Evolutionary conservation across 139 green algal genomes (phyloP).

Genomic region (Mesotaenium endlicherianum): DNA sequence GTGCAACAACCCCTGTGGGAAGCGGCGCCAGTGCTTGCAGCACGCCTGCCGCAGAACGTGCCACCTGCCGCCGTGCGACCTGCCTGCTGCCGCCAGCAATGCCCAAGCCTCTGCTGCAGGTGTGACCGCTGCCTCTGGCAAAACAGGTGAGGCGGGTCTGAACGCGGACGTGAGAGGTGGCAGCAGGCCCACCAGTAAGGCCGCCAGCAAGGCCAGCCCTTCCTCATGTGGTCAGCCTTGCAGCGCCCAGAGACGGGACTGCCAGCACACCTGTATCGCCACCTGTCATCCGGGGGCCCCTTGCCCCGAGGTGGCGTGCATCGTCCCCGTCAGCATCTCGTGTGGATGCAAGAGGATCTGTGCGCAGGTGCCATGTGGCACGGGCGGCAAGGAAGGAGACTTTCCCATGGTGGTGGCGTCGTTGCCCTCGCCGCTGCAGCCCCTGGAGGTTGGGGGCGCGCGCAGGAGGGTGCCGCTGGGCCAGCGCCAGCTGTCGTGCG

Average conservation of each 20-base stretch:
- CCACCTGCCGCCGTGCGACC: slow-evolving; percentile 32
- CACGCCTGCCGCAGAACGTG: slow-evolving; percentile 33
- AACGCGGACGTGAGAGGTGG: neutral
- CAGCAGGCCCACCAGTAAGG: neutral
- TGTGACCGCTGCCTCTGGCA: neutral
- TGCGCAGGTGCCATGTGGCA: slow-evolving; percentile 27
- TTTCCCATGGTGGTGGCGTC: neutral
- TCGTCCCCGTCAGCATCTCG: slow-evolving; percentile 17
- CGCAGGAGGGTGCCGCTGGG: slow-evolving; percentile 19
- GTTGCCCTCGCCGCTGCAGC: slow-evolving; percentile 4
- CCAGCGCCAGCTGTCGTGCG: slow-evolving; percentile 43
- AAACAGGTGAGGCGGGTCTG: neutral
- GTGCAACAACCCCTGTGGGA: slow-evolving; percentile 34
- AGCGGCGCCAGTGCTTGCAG: slow-evolving; percentile 12
- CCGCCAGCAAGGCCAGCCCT: neutral
- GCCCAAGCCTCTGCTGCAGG: neutral
- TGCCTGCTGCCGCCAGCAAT: neutral
- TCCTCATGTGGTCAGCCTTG: slow-evolving; percentile 46
- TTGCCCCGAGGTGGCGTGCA: slow-evolving; percentile 30
- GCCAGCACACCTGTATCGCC: slow-evolving; percentile 24
- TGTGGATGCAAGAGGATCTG: slow-evolving; percentile 30
- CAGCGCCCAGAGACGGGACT: slow-evolving; percentile 20
- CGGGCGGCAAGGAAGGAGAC: slow-evolving; percentile 32
- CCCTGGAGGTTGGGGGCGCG: neutral
- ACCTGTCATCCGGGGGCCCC: slow-evolving; percentile 22